These are phyloP conservation scores for Chlorencoelia australis DNA, from an alignment of 2,329 filamentous ascomycete species.

Conservation along the genomic window DNA sequence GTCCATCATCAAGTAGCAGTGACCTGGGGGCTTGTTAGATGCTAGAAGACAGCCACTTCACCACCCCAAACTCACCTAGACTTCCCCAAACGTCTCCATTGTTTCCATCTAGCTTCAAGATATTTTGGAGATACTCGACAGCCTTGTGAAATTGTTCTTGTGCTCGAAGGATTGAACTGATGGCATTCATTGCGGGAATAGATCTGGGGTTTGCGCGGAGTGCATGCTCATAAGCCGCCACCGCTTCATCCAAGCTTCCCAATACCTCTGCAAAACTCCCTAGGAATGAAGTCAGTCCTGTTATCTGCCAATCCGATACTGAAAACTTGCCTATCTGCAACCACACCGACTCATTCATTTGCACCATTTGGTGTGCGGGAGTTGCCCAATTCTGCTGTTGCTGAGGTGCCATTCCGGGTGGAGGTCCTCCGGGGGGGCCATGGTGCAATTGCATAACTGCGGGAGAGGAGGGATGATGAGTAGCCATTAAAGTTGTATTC, in stretches of 20 bases:
- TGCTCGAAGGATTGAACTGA: conserved; percentile 81
- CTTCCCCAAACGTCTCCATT: conserved; percentile 97
- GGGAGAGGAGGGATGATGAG: conserved; percentile 27
- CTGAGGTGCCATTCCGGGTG: conserved; percentile 21
- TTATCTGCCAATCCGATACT: conserved; percentile 8
- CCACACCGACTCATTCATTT: conserved; percentile 86
- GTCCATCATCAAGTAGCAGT: conserved; percentile 98
- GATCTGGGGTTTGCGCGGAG: conserved; percentile 82
- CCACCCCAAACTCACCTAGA: conserved; percentile 50
- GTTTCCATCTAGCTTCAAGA: conserved; percentile 76
- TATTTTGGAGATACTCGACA: conserved; percentile 83
- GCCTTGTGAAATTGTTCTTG: conserved; percentile 92
- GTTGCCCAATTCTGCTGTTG: conserved; percentile 31
- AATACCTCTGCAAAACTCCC: conserved; percentile 80
- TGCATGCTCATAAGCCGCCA: conserved; percentile 83
- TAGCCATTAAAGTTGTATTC: conserved; percentile 19
- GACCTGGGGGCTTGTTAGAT: conserved; percentile 46
- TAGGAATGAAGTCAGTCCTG: conserved; percentile 33
- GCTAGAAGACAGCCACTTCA: conserved; percentile 5
- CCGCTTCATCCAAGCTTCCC: conserved; percentile 79
- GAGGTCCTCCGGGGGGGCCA: conserved; percentile 16
- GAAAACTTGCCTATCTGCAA: conserved; percentile 69
- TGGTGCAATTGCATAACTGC: conserved; percentile 48
- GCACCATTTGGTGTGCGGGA: conserved; percentile 40
- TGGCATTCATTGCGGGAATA: conserved; percentile 84